A percentile compares a stretch with the other conserved stretches of the same genome.
Conservation (phyloP, 768 basidiomycete genomes). For the Pulveroboletus frians region DNA sequence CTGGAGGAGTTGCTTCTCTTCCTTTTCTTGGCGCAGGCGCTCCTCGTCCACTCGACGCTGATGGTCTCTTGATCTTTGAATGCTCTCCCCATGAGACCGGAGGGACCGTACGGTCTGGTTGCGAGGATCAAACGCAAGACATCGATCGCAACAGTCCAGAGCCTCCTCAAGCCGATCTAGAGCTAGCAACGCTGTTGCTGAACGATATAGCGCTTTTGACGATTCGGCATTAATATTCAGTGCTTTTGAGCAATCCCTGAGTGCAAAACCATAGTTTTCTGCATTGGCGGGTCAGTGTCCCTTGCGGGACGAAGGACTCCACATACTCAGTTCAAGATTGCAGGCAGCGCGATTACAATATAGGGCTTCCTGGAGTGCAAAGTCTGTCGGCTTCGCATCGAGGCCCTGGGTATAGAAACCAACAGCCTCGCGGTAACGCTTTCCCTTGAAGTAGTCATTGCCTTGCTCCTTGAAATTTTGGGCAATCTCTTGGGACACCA, state of each 20-base stretch:
- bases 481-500: conserved; percentile 61
- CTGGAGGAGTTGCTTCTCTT: conserved; percentile 49
- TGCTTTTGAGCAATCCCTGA: conserved; percentile 78
- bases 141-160: conserved; percentile 72
- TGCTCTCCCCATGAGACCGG: conserved; percentile 42
- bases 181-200: conserved; percentile 67
- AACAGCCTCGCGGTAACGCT: conserved; percentile 80
- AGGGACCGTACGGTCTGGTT: conserved; percentile 51
- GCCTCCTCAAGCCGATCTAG: conserved; percentile 78
- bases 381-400: conserved; percentile 74
- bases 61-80: conserved; percentile 46
- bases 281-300: conserved; percentile 1
- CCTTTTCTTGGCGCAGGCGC: conserved; percentile 43
- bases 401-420: conserved; percentile 89
- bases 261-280: conserved; percentile 88
- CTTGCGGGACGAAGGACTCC: background rate
- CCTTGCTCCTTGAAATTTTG: conserved; percentile 93
- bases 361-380: conserved; percentile 55
- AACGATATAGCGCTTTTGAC: conserved; percentile 85
- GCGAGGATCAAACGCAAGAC: conserved; percentile 52
- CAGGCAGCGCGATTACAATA: conserved; percentile 90
- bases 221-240: conserved; percentile 57
- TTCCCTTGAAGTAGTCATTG: conserved; percentile 89
- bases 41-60: conserved; percentile 48
- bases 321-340: conserved; percentile 80